A percentile compares a stretch with the other conserved stretches of the same genome.
Evolutionary conservation across 495 filamentous ascomycete genomes (phyloP).

Genomic region (Friedmanniomyces endolithicus): DNA sequence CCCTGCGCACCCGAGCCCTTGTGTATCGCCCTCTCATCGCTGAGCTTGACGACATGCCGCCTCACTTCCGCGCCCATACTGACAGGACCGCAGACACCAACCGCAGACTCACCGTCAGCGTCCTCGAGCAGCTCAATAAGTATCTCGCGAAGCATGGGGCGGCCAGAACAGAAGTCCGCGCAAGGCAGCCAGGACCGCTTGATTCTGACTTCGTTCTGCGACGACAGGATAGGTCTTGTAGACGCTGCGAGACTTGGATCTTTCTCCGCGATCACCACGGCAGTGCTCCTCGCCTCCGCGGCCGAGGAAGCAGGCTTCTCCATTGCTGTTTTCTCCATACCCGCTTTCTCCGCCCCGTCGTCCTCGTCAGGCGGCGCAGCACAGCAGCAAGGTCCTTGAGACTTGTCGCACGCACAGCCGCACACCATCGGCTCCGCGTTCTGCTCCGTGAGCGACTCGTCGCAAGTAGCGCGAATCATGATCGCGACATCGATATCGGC

Average conservation of each 20-base stretch:
- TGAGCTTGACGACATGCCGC: slow-evolving; percentile 52
- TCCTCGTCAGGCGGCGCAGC: slow-evolving; percentile 27
- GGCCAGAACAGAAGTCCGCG: slow-evolving; percentile 29
- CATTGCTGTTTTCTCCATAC: neutral
- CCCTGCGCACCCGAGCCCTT: slow-evolving; percentile 84
- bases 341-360: slow-evolving; percentile 12
- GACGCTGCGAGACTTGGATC: neutral
- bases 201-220: neutral
- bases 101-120: slow-evolving; percentile 67
- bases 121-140: slow-evolving; percentile 50
- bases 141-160: slow-evolving; percentile 35
- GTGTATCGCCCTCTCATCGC: slow-evolving; percentile 77
- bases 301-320: neutral
- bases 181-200: slow-evolving; percentile 4
- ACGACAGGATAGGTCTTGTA: neutral
- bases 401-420: slow-evolving; percentile 11
- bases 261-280: neutral
- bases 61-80: slow-evolving; percentile 53
- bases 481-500: slow-evolving; percentile 9
- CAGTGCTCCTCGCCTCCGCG: neutral
- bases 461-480: slow-evolving; percentile 10
- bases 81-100: slow-evolving; percentile 66
- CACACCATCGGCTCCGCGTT: neutral
- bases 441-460: slow-evolving; percentile 1
- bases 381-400: slow-evolving; percentile 10